These are phyloP conservation scores for Apiospora saccharicola DNA, from an alignment of 2,329 filamentous ascomycete genomes.

Conservation along the genomic window DNA sequence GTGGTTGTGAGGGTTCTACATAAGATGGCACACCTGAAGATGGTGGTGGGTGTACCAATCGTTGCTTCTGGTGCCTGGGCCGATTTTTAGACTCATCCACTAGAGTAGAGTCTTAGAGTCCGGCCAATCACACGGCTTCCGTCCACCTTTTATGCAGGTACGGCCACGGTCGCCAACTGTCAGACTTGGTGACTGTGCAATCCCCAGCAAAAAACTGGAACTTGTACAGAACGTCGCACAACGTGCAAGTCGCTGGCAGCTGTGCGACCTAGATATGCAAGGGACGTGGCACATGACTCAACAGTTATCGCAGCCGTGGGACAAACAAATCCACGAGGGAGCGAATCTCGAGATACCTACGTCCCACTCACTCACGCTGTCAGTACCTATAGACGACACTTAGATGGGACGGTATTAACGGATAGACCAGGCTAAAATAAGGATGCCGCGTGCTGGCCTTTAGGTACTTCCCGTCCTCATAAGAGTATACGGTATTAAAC, in stretches of 20 bases:
- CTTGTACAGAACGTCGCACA: background rate
- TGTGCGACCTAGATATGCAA: conserved; percentile 4
- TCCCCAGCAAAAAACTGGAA: background rate
- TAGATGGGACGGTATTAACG: background rate
- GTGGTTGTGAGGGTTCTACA: too few species aligned
- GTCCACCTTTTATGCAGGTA: conserved; percentile 10
- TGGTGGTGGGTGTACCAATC: background rate
- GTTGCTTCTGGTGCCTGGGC: background rate
- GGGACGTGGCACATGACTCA: background rate
- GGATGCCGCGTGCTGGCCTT: background rate
- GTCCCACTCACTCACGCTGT: background rate
- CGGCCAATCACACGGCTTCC: background rate
- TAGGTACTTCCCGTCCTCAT: background rate
- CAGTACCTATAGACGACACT: background rate
- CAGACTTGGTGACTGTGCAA: background rate
- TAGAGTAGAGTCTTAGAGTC: background rate
- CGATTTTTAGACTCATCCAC: conserved; percentile 9
- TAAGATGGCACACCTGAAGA: background rate
- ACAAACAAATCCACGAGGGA: background rate
- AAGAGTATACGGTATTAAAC: background rate
- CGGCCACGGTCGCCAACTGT: conserved; percentile 6
- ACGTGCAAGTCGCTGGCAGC: background rate
- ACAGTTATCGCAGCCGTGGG: background rate
- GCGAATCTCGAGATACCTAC: background rate
- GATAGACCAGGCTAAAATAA: conserved; percentile 6